These are phyloP conservation scores for Botrytis deweyae DNA, from an alignment of 2,329 filamentous ascomycete species.

Conservation along the genomic window DNA sequence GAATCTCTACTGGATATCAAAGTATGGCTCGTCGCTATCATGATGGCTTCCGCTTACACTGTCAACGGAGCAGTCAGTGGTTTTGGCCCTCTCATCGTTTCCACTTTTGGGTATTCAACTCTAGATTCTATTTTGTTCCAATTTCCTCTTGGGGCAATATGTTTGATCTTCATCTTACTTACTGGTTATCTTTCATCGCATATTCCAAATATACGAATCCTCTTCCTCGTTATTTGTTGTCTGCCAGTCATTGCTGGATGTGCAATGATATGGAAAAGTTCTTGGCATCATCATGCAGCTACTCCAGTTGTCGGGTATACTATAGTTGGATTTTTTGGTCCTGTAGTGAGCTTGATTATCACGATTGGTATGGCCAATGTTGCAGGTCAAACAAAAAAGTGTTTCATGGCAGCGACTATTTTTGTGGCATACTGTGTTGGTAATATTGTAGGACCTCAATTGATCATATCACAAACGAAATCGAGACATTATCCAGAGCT, in stretches of 20 bases:
- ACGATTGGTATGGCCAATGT: slow-evolving; percentile 65
- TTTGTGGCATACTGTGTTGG: slow-evolving; percentile 76
- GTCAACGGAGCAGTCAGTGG: slow-evolving; percentile 70
- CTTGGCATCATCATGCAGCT: slow-evolving; percentile 62
- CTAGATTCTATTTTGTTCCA: slow-evolving; percentile 70
- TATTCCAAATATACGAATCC: slow-evolving; percentile 61
- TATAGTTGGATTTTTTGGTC: slow-evolving; percentile 45
- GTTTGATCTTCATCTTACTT: slow-evolving; percentile 62
- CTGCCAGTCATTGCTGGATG: slow-evolving; percentile 74
- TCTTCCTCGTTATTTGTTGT: slow-evolving; percentile 64
- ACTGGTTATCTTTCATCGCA: slow-evolving; percentile 63
- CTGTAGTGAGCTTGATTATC: slow-evolving; percentile 63
- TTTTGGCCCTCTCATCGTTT: slow-evolving; percentile 70
- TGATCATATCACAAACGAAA: slow-evolving; percentile 67
- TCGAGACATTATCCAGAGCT: slow-evolving; percentile 66
- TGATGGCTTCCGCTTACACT: slow-evolving; percentile 70
- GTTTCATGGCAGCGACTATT: slow-evolving; percentile 69
- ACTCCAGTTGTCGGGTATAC: slow-evolving; percentile 56
- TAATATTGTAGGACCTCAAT: slow-evolving; percentile 73
- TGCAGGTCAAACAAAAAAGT: slow-evolving; percentile 75
- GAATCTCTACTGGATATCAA: slow-evolving; percentile 61
- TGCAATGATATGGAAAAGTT: slow-evolving; percentile 69
- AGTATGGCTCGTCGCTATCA: slow-evolving; percentile 61
- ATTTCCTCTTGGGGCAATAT: slow-evolving; percentile 71
- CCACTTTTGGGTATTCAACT: slow-evolving; percentile 65